Evolutionary conservation across 495 filamentous ascomycete genomes (phyloP), one percentile per base, ranked within the genome.

Genomic region (Aspergillus nidulans): DNA sequence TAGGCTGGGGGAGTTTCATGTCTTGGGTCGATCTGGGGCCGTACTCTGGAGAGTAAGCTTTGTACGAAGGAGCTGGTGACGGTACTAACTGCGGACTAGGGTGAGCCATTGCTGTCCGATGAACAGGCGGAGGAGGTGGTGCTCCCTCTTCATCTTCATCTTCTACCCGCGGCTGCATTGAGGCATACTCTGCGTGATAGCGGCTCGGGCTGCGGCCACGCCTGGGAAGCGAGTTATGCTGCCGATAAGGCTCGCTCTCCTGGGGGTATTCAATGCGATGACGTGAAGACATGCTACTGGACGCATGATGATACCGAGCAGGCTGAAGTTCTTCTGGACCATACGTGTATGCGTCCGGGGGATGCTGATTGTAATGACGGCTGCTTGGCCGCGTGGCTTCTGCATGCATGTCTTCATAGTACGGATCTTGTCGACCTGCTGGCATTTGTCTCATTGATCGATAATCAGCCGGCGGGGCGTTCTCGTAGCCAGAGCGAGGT

Each of bases 131-230:
- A 53, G 75, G 76, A 15, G 79, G 78, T 43, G 80, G 77, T 28
- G 71, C 61, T 2, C 56, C 67, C 40, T 81, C 76, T 25, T 84
- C 78, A n/a, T 81, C 79, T 43, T 83, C 85, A 64, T 88, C 72
- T 61, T 87, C 85, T 41, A 88, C 85, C 5, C 79, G 82, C 20
- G 84, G 82, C 55, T 88, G 85, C 85, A 88, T 85, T 15, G 75
- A 72, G 34, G 76, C 74, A 55, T 76, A 75, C 39, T 74, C 65
- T 4, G 70, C 63, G 40, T 73, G 73, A 48, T 67, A 67, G 12
- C 47, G 47, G 15, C 30, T 40, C 2, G 58, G 40, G 36, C 65
- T 62, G 20, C 60, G 45, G 9, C 58, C 46, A 36, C 52, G 51
- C 56, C 42, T 59, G 21, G 34, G 8, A 24, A 40, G 55, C 46